Evolutionary conservation across 208 protist genomes (phyloP).

Genomic region (Zelonia costaricensis): DNA sequence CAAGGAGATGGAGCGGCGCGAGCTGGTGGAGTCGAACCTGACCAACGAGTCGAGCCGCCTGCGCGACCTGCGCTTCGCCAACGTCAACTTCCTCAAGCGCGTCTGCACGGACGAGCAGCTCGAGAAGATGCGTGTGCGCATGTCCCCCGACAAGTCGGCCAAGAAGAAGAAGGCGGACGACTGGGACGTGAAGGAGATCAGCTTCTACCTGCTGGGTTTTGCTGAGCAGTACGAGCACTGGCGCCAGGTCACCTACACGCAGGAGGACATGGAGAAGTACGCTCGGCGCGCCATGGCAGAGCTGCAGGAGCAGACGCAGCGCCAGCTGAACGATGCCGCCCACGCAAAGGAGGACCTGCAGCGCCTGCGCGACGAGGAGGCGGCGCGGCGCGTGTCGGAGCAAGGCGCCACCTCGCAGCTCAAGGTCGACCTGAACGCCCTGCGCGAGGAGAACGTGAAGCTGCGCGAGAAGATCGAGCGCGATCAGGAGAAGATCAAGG

Average conservation of each 20-base stretch:
- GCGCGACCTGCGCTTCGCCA: slow-evolving; percentile 67
- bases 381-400: slow-evolving; percentile 56
- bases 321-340: slow-evolving; percentile 65
- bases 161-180: slow-evolving; percentile 55
- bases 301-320: slow-evolving; percentile 73
- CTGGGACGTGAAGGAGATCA: slow-evolving; percentile 90
- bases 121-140: slow-evolving; percentile 50
- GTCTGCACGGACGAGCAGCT: slow-evolving; percentile 79
- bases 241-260: slow-evolving; percentile 78
- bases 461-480: slow-evolving; percentile 90
- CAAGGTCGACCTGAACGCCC: slow-evolving; percentile 71
- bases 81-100: slow-evolving; percentile 89
- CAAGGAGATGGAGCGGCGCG: slow-evolving; percentile 53
- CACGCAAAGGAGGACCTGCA: slow-evolving; percentile 66
- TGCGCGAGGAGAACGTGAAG: slow-evolving; percentile 84
- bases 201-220: slow-evolving; percentile 78
- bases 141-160: slow-evolving; percentile 71
- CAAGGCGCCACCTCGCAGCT: slow-evolving; percentile 75
- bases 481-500: slow-evolving; percentile 92
- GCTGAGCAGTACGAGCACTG: slow-evolving; percentile 71
- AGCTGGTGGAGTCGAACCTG: slow-evolving; percentile 72
- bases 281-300: slow-evolving; percentile 58
- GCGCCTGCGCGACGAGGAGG: slow-evolving; percentile 76
- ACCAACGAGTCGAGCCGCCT: slow-evolving; percentile 62
- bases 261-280: slow-evolving; percentile 90